Evolutionary conservation across 2,329 filamentous ascomycete species (phyloP).

Genomic region (Camillea tinctor): DNA sequence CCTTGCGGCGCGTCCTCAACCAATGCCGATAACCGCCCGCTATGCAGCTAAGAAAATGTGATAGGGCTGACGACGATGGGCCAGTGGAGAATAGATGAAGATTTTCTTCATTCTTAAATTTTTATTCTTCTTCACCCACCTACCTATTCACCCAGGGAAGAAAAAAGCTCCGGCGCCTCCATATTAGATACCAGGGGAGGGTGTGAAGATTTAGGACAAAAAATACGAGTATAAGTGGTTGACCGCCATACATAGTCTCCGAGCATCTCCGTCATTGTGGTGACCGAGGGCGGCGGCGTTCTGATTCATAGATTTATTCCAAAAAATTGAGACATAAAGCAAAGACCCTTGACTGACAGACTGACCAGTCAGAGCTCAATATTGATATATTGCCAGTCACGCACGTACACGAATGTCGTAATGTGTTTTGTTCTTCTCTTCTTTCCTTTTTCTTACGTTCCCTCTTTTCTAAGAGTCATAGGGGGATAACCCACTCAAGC

Average conservation of each 20-base stretch:
- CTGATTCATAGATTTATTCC: not conserved
- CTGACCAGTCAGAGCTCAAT: not conserved
- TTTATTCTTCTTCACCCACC: not conserved
- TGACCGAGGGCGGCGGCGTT: not conserved
- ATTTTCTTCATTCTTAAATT: not conserved
- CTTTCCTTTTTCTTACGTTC: not conserved
- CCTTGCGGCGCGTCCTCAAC: not conserved
- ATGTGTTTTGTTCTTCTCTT: not conserved
- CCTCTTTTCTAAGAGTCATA: not conserved
- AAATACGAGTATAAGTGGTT: not conserved
- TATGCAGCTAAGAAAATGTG: not conserved
- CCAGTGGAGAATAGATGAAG: not conserved
- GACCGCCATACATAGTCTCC: not conserved
- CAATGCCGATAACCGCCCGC: not conserved
- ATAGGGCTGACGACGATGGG: not conserved
- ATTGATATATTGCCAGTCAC: not conserved
- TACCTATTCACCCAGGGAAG: not conserved
- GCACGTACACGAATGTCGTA: not conserved
- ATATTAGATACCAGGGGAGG: not conserved
- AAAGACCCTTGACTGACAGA: not conserved
- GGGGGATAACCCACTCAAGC: not conserved
- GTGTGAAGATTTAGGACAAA: not conserved
- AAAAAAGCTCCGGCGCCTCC: not conserved
- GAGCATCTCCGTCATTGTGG: not conserved
- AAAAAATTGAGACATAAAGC: not conserved